phyloP scores from a whole-genome alignment of 83 land plant genomes.

The Diphasiastrum complanatum region DNA sequence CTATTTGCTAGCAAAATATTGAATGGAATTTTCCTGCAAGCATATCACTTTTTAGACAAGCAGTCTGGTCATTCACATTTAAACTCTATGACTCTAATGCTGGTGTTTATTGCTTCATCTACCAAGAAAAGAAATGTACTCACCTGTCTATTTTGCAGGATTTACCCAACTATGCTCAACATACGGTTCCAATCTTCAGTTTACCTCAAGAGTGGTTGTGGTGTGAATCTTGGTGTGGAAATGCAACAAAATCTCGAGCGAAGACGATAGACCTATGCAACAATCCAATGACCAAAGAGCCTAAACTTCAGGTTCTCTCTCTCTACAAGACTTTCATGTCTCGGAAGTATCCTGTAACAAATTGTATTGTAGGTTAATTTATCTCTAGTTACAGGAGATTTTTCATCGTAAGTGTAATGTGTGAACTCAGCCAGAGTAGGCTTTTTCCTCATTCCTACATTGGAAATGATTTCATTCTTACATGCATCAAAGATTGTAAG shows the following conservation, averaged over 20 bases:
- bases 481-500: too few relatives aligned
- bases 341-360: background rate
- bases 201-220: slow-evolving; percentile 99
- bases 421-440: too few relatives aligned
- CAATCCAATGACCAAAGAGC: slow-evolving; percentile 99
- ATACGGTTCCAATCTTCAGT: slow-evolving; percentile 87
- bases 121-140: too few relatives aligned
- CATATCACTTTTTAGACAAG: too few relatives aligned
- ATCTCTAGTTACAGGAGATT: background rate
- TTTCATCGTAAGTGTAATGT: too few relatives aligned
- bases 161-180: slow-evolving; percentile 98
- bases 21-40: too few relatives aligned
- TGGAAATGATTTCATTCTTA: too few relatives aligned
- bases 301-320: slow-evolving; percentile 71
- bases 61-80: too few relatives aligned
- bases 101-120: too few relatives aligned
- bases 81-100: too few relatives aligned
- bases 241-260: slow-evolving; percentile 87
- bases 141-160: slow-evolving; percentile 71
- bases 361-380: background rate
- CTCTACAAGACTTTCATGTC: background rate
- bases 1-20: too few relatives aligned
- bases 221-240: slow-evolving; percentile 99
- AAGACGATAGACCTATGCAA: slow-evolving; percentile 97
- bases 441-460: too few relatives aligned